Base-by-base conservation (phyloP, 306 rosid genomes). In the Neltuma alba region DNA sequence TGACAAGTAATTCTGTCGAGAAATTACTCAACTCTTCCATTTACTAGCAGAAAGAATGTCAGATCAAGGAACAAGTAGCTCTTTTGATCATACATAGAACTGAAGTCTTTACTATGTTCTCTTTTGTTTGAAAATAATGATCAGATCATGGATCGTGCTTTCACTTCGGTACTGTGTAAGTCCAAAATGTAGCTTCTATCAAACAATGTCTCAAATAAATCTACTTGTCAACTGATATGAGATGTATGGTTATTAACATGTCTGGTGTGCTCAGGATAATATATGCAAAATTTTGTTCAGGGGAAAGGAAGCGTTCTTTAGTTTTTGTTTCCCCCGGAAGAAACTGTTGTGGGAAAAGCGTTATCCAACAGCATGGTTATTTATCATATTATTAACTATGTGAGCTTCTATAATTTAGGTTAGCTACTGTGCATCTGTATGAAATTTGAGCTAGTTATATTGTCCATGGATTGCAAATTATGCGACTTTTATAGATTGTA, bases 1-100 rank as follows among this genome's bases (percentile, higher is more conserved):
- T 70, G 9, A 61, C 47, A 45, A 23, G 8, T 3, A 37, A 50
- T 57, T 57, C 60, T 70, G 20, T 8, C 11, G n/a, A 36, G 76
- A 69, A 28, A 30, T 68, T 41, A 16, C 58, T 0, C 10, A 52
- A 52, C 58, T 52, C 42, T 2, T 72, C 3, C 23, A 13, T 54
- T 41, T 37, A 2, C 34, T 14, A 23, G 20, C 61, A 61, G 41
- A 58, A 74, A 25, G 27, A 34, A 15, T 57, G 30, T 38, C 38
- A 37, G 44, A 38, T 55, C 38, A 9, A 25, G 40, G 44, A 48
- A 21, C 27, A 38, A 38, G 69, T 15, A 37, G 78, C 50, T 13
- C 12, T 74, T 38, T 74, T 74, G 40, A 66, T 37, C 72, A 66
- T 66, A 11, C 31, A 7, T 66, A 38, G 20, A 66, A 4, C 72